phyloP scores from a whole-genome alignment of 129 eudicot genomes.

The Flaveria brownii region DNA sequence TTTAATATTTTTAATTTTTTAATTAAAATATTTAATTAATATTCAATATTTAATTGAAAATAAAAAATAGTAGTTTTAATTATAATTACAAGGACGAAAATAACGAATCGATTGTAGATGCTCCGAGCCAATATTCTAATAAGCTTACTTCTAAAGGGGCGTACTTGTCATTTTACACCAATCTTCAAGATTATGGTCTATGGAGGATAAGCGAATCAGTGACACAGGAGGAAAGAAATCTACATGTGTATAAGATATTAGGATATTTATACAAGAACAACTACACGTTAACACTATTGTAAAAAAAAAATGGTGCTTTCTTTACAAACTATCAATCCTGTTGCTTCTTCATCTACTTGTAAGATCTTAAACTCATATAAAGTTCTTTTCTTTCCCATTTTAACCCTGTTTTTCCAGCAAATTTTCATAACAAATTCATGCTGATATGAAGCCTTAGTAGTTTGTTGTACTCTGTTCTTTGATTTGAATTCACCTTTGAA shows the following conservation, averaged over 20 bases:
- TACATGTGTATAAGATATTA: neutral
- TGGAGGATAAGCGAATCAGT: slow-evolving; percentile 24
- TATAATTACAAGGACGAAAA: too few relatives aligned
- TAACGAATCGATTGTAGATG: too few relatives aligned
- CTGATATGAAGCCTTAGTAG: neutral
- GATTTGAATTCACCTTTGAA: neutral
- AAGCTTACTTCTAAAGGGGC: slow-evolving; percentile 11
- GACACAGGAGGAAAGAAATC: slow-evolving; percentile 22
- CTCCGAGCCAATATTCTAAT: too few relatives aligned
- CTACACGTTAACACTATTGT: neutral
- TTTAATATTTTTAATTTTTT: too few relatives aligned
- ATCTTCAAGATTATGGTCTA: slow-evolving; percentile 1
- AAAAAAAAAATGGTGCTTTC: slow-evolving; percentile 47
- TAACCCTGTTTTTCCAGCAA: neutral
- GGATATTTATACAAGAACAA: slow-evolving; percentile 10
- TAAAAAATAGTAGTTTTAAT: too few relatives aligned
- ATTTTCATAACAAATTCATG: neutral
- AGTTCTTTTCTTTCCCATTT: neutral
- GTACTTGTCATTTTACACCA: slow-evolving; percentile 26
- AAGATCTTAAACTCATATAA: slow-evolving; percentile 25
- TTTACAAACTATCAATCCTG: slow-evolving; percentile 34
- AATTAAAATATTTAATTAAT: too few relatives aligned
- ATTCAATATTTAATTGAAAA: too few relatives aligned
- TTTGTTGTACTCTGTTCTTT: slow-evolving; percentile 16
- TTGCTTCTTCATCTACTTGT: slow-evolving; percentile 39